phyloP scores from a whole-genome alignment of 495 filamentous ascomycete genomes.

The Aspergillus olivimuriae region DNA sequence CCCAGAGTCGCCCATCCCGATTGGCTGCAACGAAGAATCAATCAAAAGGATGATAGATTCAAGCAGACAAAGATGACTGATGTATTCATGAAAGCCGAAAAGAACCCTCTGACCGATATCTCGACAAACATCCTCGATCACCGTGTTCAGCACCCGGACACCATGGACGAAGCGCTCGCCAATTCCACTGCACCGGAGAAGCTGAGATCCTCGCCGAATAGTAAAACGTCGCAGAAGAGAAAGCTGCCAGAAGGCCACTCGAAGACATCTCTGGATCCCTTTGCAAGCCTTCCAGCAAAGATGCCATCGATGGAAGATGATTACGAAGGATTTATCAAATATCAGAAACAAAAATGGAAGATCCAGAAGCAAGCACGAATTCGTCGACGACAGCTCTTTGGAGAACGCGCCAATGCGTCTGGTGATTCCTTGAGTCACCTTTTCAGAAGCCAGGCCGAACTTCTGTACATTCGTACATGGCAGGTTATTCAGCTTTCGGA shows the following conservation, averaged over 20 bases:
- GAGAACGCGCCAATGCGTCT: slow-evolving; percentile 65
- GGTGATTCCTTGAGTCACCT: slow-evolving; percentile 73
- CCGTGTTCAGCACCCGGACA: slow-evolving; percentile 48
- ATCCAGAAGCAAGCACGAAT: slow-evolving; percentile 89
- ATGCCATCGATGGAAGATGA: slow-evolving; percentile 87
- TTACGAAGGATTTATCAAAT: slow-evolving; percentile 82
- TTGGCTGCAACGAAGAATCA: slow-evolving; percentile 90
- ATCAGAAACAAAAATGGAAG: slow-evolving; percentile 99
- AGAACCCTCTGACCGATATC: slow-evolving; percentile 67
- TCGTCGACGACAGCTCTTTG: slow-evolving; percentile 86
- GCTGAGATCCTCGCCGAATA: slow-evolving; percentile 59
- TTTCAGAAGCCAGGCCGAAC: slow-evolving; percentile 86
- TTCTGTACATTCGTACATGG: slow-evolving; percentile 87
- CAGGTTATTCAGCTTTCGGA: slow-evolving; percentile 82
- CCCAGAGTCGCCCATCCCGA: slow-evolving; percentile 91
- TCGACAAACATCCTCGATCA: slow-evolving; percentile 60
- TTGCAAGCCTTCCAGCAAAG: slow-evolving; percentile 69
- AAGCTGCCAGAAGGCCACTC: slow-evolving; percentile 66
- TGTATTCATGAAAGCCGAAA: slow-evolving; percentile 73
- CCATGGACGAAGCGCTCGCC: slow-evolving; percentile 81
- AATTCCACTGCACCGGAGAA: slow-evolving; percentile 62
- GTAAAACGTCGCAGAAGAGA: slow-evolving; percentile 67
- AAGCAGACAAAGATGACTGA: slow-evolving; percentile 99
- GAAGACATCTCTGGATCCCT: slow-evolving; percentile 66
- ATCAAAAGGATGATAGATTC: slow-evolving; percentile 90